Base-by-base conservation (phyloP, 768 basidiomycete genomes). In the Chiua virens region DNA sequence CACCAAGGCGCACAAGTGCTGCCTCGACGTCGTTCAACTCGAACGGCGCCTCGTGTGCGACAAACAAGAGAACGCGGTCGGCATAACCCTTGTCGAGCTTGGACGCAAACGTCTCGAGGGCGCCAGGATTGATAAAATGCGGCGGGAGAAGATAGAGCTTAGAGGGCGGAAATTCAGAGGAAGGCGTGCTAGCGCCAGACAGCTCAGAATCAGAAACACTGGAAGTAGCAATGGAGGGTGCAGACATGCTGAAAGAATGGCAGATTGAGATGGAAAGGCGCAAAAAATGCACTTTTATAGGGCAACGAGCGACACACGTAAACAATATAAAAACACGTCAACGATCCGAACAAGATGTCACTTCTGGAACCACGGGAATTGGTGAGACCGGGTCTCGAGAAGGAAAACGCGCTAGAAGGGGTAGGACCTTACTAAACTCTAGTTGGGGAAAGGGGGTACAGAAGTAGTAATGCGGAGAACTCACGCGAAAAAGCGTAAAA, bases 71-170 rank as follows among this genome's bases (percentile, higher is more conserved):
- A 13, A 70, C 47, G 37, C 53, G 64, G 43, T 67, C 64, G 4
- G 53, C 66, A 35, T 59, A 57, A n/a, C 68, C 66, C 28, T 56
- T 68, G 11, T 62, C 60, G 23, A 70, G 58, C 36, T 50, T 60
- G 8, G 55, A 54, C 2, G 53, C 41, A 13, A 68, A 64, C 1
- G 43, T 18, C 22, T 43, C 47, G 39, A 70, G 52, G 10, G 47
- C 50, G 15, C 9, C n/a, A 15, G 10, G 9, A 1, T 54, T 43
- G 34, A 67, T 35, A 4, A 62, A 54, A 20, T 30, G 27, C 1
- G 59, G 64, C n/a, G 55, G 25, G n/a, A 70, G 58, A 3, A 70
- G 53, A 45, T 56, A 70, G n/a, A 47, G 13, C 53, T 49, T 62
- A 3, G 62, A 27, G 17, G 34, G 52, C 3, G 34, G 34, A 2